Conservation (phyloP, 371 early-diverging fungal species). For the Gilbertella persicaria region DNA sequence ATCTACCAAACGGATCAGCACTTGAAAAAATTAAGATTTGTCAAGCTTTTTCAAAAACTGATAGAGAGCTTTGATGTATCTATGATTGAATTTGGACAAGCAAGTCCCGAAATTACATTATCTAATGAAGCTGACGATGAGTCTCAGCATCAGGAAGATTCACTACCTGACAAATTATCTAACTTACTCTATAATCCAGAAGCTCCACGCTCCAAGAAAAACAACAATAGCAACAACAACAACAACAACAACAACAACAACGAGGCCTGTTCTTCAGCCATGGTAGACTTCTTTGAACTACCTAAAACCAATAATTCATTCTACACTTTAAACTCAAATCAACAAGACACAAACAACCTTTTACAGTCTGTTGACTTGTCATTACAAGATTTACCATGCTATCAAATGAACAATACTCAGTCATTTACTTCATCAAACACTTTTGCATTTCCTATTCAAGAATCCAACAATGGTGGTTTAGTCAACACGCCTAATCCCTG, state of each 20-base stretch:
- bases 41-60: constrained; percentile 1
- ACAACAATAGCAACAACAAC: neutral
- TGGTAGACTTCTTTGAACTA: too few relatives aligned
- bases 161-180: neutral
- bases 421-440: neutral
- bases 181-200: neutral
- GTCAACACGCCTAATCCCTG: constrained; percentile 24
- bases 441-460: neutral
- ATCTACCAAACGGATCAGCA: constrained; percentile 17
- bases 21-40: constrained; percentile 12
- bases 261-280: too few relatives aligned
- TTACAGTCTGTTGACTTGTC: too few relatives aligned
- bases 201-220: neutral
- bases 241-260: constrained; percentile 2
- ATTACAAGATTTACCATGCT: too few relatives aligned
- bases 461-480: constrained; percentile 14
- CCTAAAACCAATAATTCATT: constrained; percentile 1
- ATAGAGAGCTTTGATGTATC: constrained; percentile 3
- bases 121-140: too few relatives aligned
- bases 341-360: too few relatives aligned
- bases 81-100: too few relatives aligned
- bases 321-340: too few relatives aligned
- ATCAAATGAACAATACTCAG: too few relatives aligned
- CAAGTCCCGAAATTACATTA: too few relatives aligned
- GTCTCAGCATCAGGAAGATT: neutral